Evolutionary conservation across 257 asterid species (phyloP), one percentile per base, ranked within the genome.

Genomic region (Solanum virginianum): DNA sequence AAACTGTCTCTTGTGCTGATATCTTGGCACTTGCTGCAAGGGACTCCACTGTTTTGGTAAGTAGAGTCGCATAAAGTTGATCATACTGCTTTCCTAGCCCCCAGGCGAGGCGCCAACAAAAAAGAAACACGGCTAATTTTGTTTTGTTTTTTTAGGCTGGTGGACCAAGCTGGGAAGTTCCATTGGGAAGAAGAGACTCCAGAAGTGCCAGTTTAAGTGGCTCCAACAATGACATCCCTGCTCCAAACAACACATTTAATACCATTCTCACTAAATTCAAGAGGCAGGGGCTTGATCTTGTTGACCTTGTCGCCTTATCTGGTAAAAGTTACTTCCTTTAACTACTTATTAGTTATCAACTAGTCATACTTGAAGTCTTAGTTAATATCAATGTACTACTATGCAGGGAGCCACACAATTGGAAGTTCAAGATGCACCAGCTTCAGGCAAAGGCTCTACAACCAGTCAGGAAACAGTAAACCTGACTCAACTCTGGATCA

Each of bases 401-500:
- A 26, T 26, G 29, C 95, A 92, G 98, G 99, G 53, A 94, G 98
- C 89, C 99, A 95, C 91, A 94, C 97, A 59, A 94, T 95, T 51
- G 98, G 99, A 60, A 90, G 92, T 22, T 84, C 98, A 79, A 92
- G 98, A 82, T 95, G 99, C 65, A 87, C 84, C 47, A 94, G 92
- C 91, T 95, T 95, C 93, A 92, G 96, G 69, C 98, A 93, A 71
- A 94, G 99, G 91, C 93, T 95, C 20, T 95, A 95, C 92, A 92
- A 91, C 80, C 98, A 94, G 80, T 54, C 93, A n/a, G 98, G 98
- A 86, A 94, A 91, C 59, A 85, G 93, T n/a, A 77, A 17, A 72
- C 92, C 97, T 0, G 98, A 94, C 81, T 87, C 7, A 84, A 90
- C 92, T 13, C 85, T 95, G 66, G 97, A 95, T 10, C 92, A 88